Percentiles rank a stretch among this genome's conserved stretches.
Conservation (phyloP, 768 basidiomycete species). For the Mycena capillaripes region DNA sequence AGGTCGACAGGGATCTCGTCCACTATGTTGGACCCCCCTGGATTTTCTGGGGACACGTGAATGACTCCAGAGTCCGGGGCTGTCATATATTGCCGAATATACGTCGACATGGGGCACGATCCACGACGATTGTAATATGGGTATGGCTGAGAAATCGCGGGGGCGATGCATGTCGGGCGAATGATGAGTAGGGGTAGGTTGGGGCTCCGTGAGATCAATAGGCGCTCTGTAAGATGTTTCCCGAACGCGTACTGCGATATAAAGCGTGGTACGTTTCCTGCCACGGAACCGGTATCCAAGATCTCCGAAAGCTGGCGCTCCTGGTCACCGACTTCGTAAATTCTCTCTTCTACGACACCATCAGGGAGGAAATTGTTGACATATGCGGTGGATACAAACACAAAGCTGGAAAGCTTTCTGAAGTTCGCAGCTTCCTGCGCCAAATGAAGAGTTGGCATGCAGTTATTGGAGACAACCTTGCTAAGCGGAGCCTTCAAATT, state of each 20-base stretch:
- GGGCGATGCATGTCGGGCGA: neutral
- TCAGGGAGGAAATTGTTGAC: neutral
- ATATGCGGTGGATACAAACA: conserved; percentile 6
- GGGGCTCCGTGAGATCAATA: neutral
- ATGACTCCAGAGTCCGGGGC: neutral
- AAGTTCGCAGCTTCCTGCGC: neutral
- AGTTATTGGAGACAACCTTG: neutral
- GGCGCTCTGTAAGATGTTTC: conserved; percentile 7
- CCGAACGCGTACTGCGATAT: neutral
- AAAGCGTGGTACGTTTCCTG: neutral
- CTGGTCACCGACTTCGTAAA: neutral
- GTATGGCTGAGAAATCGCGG: neutral
- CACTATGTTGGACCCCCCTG: neutral
- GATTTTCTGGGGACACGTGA: neutral
- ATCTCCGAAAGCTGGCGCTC: conserved; percentile 4
- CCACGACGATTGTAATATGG: neutral
- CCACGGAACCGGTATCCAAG: neutral
- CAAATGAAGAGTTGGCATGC: neutral
- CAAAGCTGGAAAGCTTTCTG: neutral
- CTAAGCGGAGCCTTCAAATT: neutral
- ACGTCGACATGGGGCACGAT: neutral
- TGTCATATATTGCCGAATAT: neutral
- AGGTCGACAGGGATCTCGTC: conserved; percentile 20
- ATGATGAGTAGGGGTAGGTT: conserved; percentile 1
- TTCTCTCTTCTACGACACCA: neutral